Conservation (phyloP, 2,329 filamentous ascomycete species). For the Xylariales sp. region DNA sequence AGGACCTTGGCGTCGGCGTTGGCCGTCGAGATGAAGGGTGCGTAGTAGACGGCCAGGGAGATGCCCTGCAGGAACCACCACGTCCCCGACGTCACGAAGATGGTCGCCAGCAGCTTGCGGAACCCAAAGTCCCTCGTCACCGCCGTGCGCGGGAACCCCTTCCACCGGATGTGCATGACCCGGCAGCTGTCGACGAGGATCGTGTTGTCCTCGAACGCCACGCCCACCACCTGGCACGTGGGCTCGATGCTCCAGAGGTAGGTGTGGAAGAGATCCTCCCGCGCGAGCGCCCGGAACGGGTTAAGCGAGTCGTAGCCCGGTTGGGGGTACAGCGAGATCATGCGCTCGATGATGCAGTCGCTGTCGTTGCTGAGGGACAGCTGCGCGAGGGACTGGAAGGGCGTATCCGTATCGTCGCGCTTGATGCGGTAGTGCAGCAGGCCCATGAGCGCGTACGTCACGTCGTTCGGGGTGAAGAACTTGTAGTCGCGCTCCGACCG, state of each 20-base stretch:
- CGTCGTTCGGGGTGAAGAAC: slow-evolving; percentile 16
- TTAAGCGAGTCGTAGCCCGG: slow-evolving; percentile 6
- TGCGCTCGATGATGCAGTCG: slow-evolving; percentile 24
- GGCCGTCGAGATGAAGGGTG: slow-evolving; percentile 7
- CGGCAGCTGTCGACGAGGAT: slow-evolving; percentile 24
- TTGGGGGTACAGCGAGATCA: slow-evolving; percentile 18
- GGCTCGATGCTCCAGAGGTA: slow-evolving; percentile 27
- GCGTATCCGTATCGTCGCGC: slow-evolving; percentile 15
- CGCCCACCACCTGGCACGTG: slow-evolving; percentile 23
- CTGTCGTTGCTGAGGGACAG: slow-evolving; percentile 26
- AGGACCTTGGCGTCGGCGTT: neutral
- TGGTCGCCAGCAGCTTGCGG: slow-evolving; percentile 5
- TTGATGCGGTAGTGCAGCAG: slow-evolving; percentile 21
- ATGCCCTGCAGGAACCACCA: slow-evolving; percentile 13
- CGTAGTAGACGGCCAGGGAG: slow-evolving; percentile 9
- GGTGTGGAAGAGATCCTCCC: slow-evolving; percentile 18
- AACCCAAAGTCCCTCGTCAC: slow-evolving; percentile 7
- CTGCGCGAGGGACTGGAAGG: slow-evolving; percentile 24
- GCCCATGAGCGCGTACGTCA: slow-evolving; percentile 27
- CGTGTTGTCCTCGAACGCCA: slow-evolving; percentile 21
- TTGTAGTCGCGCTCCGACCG: slow-evolving; percentile 7
- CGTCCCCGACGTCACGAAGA: slow-evolving; percentile 11
- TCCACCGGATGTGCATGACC: slow-evolving; percentile 26
- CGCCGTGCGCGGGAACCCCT: slow-evolving; percentile 19
- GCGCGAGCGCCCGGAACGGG: slow-evolving; percentile 14